Evolutionary conservation across 768 basidiomycete genomes (phyloP).

Genomic region (Hydnomerulius pinastri): DNA sequence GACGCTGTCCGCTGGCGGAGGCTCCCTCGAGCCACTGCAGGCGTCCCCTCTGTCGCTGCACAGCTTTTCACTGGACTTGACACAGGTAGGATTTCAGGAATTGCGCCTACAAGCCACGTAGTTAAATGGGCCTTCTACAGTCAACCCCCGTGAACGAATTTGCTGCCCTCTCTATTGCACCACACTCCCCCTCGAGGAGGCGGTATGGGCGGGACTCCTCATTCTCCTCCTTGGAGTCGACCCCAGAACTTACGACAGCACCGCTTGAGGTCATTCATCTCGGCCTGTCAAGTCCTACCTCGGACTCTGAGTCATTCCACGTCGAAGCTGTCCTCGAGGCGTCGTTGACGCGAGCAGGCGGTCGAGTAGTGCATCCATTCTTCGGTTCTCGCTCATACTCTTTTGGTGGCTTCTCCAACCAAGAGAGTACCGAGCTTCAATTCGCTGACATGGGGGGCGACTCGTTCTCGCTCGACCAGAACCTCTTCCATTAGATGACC

Average conservation of each 20-base stretch:
- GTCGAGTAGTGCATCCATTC: conserved; percentile 27
- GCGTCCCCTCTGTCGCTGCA: conserved; percentile 31
- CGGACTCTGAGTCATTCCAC: conserved; percentile 40
- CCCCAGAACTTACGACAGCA: conserved; percentile 46
- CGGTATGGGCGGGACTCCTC: conserved; percentile 47
- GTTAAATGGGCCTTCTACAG: conserved; percentile 30
- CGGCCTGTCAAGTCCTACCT: conserved; percentile 38
- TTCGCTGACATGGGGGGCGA: conserved; percentile 41
- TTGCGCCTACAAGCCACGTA: neutral
- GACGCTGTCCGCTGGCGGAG: conserved; percentile 39
- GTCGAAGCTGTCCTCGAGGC: conserved; percentile 27
- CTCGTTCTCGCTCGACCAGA: conserved; percentile 45
- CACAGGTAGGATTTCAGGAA: conserved; percentile 23
- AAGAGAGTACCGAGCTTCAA: conserved; percentile 37
- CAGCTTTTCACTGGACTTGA: conserved; percentile 21
- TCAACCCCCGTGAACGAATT: conserved; percentile 45
- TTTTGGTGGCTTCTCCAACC: conserved; percentile 37
- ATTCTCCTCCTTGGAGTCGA: conserved; percentile 59
- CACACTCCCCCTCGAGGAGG: conserved; percentile 49
- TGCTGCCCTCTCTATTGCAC: conserved; percentile 57
- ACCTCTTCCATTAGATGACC: conserved; percentile 48
- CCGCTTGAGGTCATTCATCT: conserved; percentile 43
- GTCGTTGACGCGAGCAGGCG: conserved; percentile 22
- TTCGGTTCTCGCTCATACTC: conserved; percentile 46
- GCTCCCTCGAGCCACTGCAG: conserved; percentile 39